Evolutionary conservation across 352 stramenopile genomes (phyloP).

Genomic region (Globisporangium iwayamae): DNA sequence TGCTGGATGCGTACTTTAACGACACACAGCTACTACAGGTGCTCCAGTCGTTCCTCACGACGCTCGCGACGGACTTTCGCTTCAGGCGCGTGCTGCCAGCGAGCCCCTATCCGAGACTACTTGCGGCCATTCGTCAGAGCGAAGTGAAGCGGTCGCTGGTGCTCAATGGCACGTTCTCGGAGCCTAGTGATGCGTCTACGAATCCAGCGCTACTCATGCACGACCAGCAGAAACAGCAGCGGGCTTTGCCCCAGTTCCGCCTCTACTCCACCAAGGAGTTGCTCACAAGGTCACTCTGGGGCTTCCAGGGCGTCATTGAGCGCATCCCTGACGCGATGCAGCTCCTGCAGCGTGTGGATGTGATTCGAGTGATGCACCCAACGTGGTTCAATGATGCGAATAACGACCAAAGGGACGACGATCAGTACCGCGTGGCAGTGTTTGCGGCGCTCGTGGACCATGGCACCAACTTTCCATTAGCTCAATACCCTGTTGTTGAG

Average conservation of each 20-base stretch:
- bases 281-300: constrained; percentile 26
- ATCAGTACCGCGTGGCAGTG: constrained; percentile 21
- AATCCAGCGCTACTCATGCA: constrained; percentile 14
- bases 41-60: constrained; percentile 25
- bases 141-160: constrained; percentile 22
- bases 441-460: constrained; percentile 27
- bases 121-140: constrained; percentile 27
- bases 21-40: constrained; percentile 36
- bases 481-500: constrained; percentile 14
- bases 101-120: constrained; percentile 36
- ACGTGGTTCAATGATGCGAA: constrained; percentile 7
- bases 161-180: constrained; percentile 2
- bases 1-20: constrained; percentile 43
- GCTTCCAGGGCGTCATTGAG: constrained; percentile 18
- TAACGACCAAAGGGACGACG: constrained; percentile 13
- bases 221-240: constrained; percentile 13
- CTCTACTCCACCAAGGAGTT: constrained; percentile 22
- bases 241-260: background rate
- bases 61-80: constrained; percentile 27
- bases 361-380: background rate
- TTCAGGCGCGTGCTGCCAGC: constrained; percentile 25
- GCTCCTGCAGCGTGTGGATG: background rate
- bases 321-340: background rate
- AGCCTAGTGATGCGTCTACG: background rate
- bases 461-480: constrained; percentile 14